Evolutionary conservation across 2,329 filamentous ascomycete species (phyloP).

Genomic region (Botrytis porri): DNA sequence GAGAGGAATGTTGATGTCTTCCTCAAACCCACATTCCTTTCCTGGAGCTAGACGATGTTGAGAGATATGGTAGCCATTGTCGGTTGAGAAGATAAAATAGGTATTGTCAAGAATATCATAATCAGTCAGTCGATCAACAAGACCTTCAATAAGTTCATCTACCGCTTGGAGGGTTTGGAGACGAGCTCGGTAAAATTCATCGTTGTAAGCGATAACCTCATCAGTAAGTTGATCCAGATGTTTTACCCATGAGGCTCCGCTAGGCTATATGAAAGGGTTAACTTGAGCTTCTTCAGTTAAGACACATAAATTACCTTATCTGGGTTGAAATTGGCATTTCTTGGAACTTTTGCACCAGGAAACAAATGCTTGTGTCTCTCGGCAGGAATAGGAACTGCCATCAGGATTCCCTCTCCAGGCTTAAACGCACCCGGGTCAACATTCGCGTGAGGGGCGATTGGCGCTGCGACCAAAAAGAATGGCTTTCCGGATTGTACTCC

Average conservation of each 20-base stretch:
- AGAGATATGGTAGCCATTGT: constrained; percentile 53
- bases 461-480: constrained; percentile 66
- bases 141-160: constrained; percentile 51
- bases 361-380: constrained; percentile 63
- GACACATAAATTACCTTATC: constrained; percentile 44
- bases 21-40: constrained; percentile 50
- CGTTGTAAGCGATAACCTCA: constrained; percentile 46
- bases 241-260: constrained; percentile 49
- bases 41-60: constrained; percentile 51
- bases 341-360: constrained; percentile 54
- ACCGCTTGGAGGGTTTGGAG: constrained; percentile 53
- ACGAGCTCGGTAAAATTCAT: constrained; percentile 51
- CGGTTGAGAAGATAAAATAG: constrained; percentile 59
- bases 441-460: constrained; percentile 64
- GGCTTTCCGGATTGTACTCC: constrained; percentile 53
- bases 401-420: constrained; percentile 25
- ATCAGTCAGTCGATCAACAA: constrained; percentile 45
- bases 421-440: constrained; percentile 23
- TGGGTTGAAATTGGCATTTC: constrained; percentile 65
- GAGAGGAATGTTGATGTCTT: constrained; percentile 52
- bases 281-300: not conserved
- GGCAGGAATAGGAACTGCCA: constrained; percentile 55
- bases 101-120: constrained; percentile 44
- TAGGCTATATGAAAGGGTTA: constrained; percentile 35
- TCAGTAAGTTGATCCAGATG: constrained; percentile 43